These are phyloP conservation scores for Backusella psychrophila DNA, from an alignment of 192 early-diverging fungal species.

Conservation along the genomic window DNA sequence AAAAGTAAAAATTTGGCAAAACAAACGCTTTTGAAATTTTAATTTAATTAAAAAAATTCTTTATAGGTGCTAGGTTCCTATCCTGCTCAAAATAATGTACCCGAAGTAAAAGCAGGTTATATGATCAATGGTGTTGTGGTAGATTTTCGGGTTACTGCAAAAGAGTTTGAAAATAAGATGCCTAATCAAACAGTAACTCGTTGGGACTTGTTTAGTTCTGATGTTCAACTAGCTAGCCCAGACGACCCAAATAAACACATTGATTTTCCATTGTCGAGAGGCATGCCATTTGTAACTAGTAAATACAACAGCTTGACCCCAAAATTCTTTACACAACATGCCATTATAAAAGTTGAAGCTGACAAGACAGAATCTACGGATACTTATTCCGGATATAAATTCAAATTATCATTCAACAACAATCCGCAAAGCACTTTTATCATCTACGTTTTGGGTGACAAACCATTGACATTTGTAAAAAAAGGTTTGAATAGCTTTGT, in stretches of 20 bases:
- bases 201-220: constrained; percentile 32
- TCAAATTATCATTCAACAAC: constrained; percentile 30
- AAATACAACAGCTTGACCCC: constrained; percentile 32
- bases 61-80: constrained; percentile 20
- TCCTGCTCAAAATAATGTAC: constrained; percentile 30
- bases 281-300: constrained; percentile 35
- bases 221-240: constrained; percentile 6
- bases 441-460: constrained; percentile 29
- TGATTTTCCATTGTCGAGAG: constrained; percentile 28
- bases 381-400: constrained; percentile 19
- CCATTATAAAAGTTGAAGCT: constrained; percentile 17
- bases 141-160: constrained; percentile 27
- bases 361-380: background rate
- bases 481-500: constrained; percentile 8
- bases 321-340: constrained; percentile 32
- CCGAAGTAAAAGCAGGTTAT: constrained; percentile 19
- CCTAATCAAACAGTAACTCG: constrained; percentile 12
- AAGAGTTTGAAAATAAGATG: constrained; percentile 18
- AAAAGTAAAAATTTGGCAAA: constrained; percentile 12
- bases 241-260: constrained; percentile 4
- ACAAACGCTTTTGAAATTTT: background rate
- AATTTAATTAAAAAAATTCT: constrained; percentile 5
- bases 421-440: constrained; percentile 20
- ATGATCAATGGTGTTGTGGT: constrained; percentile 28
- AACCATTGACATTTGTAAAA: constrained; percentile 8